Evolutionary conservation across 1,139 yeast genomes (phyloP), one percentile per base, ranked within the genome.

Genomic region (Hyphopichia wangnamkhiaoensis): DNA sequence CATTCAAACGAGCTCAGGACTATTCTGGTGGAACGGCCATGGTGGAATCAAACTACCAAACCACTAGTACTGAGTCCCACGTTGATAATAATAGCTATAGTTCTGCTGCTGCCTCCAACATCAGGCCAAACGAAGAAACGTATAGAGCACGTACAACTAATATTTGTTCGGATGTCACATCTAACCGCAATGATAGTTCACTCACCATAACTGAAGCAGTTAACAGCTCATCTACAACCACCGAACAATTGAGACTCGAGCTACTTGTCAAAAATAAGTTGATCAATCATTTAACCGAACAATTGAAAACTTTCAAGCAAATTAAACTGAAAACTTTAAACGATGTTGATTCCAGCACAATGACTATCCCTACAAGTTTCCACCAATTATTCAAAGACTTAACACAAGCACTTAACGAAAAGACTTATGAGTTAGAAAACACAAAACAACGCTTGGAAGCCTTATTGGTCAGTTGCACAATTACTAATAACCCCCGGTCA

Each of bases 381-480:
- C 71, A 66, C 48, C 72, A 72, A 41, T 50, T 77, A 32, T 79
- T 76, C 50, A 65, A 65, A 43, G 77, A 77, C 45, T 63, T 81
- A 50, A 67, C 80, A 5, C 66, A 64, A 40, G 66, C 77, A n/a
- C 62, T 81, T 38, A 71, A 71, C 37, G 70, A 68, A 29, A 78
- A 79, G 38, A 77, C 76, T 25, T 56, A 60, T 17, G 88, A 84
- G 49, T 65, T 84, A 42, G 73, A 74, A 13, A 82, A 79, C 23
- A 76, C 88, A 3, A 83, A 81, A 45, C 54, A 65, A 20, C 70
- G 85, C 47, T 63, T 86, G 37, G 94, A 86, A 51, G 74, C 85
- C 14, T 52, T 85, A n/a, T 54, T 84, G 28, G 68, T 65, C 12
- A 58, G 68, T 27, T 43, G 57, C 30, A 44, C 62, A 27, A 49